These are phyloP conservation scores for Termitomyces eurrhizus DNA, from an alignment of 768 basidiomycete species.

Conservation along the genomic window DNA sequence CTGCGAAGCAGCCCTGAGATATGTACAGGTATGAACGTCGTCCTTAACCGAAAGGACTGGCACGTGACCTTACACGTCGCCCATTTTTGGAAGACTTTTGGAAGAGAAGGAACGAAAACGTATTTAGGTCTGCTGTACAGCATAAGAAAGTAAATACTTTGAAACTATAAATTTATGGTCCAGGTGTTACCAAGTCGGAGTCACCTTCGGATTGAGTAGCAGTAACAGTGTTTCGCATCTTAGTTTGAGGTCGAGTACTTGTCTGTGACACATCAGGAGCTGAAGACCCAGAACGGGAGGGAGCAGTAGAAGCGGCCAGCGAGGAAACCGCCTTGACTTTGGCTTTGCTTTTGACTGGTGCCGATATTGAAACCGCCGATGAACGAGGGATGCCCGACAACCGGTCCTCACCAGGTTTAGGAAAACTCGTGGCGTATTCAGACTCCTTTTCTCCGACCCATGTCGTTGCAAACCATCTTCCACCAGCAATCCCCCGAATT, in stretches of 20 bases:
- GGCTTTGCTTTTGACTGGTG: constrained; percentile 38
- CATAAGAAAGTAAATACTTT: not conserved
- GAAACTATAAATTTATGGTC: constrained; percentile 17
- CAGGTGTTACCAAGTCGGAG: constrained; percentile 35
- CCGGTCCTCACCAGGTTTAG: constrained; percentile 30
- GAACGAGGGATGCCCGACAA: constrained; percentile 31
- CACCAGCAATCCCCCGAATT: constrained; percentile 78
- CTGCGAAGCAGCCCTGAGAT: constrained; percentile 6
- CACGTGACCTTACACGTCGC: constrained; percentile 16
- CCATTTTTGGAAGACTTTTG: not conserved
- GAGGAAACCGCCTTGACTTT: constrained; percentile 38
- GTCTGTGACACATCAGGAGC: constrained; percentile 39
- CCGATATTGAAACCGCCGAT: constrained; percentile 41
- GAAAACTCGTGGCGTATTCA: constrained; percentile 40
- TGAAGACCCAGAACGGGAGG: constrained; percentile 56
- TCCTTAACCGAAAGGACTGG: not conserved
- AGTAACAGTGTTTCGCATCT: constrained; percentile 62
- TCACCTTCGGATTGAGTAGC: constrained; percentile 49
- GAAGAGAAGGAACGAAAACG: not conserved
- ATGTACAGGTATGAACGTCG: not conserved
- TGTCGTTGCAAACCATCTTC: constrained; percentile 74
- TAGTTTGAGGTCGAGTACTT: constrained; percentile 50
- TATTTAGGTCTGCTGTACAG: not conserved
- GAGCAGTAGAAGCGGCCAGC: constrained; percentile 43
- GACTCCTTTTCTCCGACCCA: constrained; percentile 88